These are phyloP conservation scores for Capsicum rhomboideum DNA, from an alignment of 257 asterid species.

Conservation along the genomic window DNA sequence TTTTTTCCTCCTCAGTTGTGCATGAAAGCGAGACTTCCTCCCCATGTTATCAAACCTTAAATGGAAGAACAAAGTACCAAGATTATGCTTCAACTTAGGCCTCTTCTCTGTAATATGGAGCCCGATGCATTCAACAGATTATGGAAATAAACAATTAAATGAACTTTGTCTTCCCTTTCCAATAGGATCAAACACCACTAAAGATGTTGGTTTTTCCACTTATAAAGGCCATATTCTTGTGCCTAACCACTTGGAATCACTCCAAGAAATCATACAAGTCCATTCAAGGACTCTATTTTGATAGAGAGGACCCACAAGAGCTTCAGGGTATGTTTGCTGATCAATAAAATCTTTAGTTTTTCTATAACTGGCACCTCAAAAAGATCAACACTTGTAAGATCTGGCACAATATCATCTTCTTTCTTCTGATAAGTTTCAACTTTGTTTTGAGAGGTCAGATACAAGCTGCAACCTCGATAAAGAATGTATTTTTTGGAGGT, in stretches of 20 bases:
- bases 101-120: slow-evolving; percentile 71
- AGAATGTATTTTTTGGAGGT: slow-evolving; percentile 20
- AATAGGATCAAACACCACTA: not conserved
- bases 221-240: slow-evolving; percentile 36
- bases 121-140: slow-evolving; percentile 57
- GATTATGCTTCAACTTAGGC: slow-evolving; percentile 40
- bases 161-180: slow-evolving; percentile 34
- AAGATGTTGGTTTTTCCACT: not conserved
- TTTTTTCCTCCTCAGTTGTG: slow-evolving; percentile 32
- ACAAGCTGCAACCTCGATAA: slow-evolving; percentile 37
- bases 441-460: slow-evolving; percentile 18
- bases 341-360: no score
- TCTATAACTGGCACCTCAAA: no score
- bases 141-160: slow-evolving; percentile 39
- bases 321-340: not conserved
- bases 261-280: slow-evolving; percentile 31
- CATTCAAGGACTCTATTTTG: slow-evolving; percentile 69
- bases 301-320: slow-evolving; percentile 40
- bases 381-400: not conserved
- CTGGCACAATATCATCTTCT: slow-evolving; percentile 8
- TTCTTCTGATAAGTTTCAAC: slow-evolving; percentile 13
- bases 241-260: slow-evolving; percentile 27
- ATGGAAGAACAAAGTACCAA: slow-evolving; percentile 31
- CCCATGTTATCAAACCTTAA: slow-evolving; percentile 74
- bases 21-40: slow-evolving; percentile 81